Evolutionary conservation across 192 early-diverging fungal species (phyloP).

Genomic region (Coemansia sp.): DNA sequence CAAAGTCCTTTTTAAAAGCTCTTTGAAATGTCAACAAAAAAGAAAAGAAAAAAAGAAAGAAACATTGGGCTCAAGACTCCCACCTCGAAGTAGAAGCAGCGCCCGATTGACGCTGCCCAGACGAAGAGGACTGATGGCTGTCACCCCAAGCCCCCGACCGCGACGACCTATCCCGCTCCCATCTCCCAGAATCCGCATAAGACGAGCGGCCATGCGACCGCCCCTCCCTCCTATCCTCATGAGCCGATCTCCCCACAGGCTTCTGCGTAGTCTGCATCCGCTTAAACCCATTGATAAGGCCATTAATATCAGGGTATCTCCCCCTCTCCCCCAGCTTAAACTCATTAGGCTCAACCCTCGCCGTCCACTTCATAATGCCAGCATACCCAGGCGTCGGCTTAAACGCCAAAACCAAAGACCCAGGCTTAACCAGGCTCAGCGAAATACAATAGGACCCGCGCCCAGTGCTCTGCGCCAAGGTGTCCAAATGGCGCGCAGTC

Average conservation of each 20-base stretch:
- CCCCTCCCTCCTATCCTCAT: neutral
- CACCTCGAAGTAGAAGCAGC: neutral
- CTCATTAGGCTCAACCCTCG: constrained; percentile 74
- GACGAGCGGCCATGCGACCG: neutral
- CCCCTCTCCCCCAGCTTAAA: constrained; percentile 68
- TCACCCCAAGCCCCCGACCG: neutral
- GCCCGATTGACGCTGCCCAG: neutral
- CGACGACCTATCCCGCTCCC: neutral
- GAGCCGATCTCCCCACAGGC: neutral
- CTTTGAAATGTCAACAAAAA: too few relatives aligned
- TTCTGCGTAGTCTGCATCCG: constrained; percentile 47
- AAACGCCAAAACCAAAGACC: constrained; percentile 74
- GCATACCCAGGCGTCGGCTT: constrained; percentile 67
- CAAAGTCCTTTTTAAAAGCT: too few relatives aligned
- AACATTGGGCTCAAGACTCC: neutral
- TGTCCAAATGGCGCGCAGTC: constrained; percentile 50
- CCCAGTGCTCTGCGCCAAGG: constrained; percentile 56
- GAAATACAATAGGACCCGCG: constrained; percentile 83
- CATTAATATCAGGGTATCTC: constrained; percentile 66
- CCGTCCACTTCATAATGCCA: constrained; percentile 63
- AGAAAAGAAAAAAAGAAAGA: constrained; percentile 1
- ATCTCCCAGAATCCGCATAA: neutral
- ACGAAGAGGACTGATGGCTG: neutral
- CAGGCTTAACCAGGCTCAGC: constrained; percentile 63
- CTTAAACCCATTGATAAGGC: constrained; percentile 76